phyloP scores from a whole-genome alignment of 2,329 filamentous ascomycete species.

The Exutisphaerella laricina region DNA sequence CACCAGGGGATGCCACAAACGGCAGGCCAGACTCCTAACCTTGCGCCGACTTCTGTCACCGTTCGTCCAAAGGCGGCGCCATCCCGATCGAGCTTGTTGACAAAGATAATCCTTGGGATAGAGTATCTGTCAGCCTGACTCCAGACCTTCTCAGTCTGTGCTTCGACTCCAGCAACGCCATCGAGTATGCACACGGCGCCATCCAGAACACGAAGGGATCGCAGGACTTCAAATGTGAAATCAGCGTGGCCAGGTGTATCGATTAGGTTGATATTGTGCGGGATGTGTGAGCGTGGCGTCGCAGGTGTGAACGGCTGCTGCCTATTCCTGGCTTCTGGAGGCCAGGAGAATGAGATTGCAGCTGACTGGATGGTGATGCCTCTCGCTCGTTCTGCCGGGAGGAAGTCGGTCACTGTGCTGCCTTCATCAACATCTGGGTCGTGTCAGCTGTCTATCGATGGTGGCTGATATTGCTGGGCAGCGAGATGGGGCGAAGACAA shows the following conservation, averaged over 20 bases:
- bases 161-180: constrained; percentile 88
- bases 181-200: constrained; percentile 91
- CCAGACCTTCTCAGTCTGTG: constrained; percentile 97
- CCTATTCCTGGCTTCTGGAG: constrained; percentile 45
- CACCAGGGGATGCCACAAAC: constrained; percentile 97
- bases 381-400: constrained; percentile 83
- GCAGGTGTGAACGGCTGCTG: constrained; percentile 19
- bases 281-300: constrained; percentile 45
- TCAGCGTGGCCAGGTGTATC: constrained; percentile 97
- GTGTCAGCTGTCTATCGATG: constrained; percentile 8
- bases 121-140: constrained; percentile 76
- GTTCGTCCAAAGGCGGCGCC: constrained; percentile 78
- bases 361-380: constrained; percentile 98
- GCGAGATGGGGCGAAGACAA: too few species aligned
- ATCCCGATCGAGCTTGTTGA: constrained; percentile 81
- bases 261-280: constrained; percentile 80
- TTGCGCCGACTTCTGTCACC: constrained; percentile 74
- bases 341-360: constrained; percentile 93
- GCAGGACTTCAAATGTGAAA: constrained; percentile 92
- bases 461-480: neutral
- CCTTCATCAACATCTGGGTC: constrained; percentile 80
- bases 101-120: constrained; percentile 75
- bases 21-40: constrained; percentile 77
- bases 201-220: constrained; percentile 81
- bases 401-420: constrained; percentile 94